Base-by-base conservation (phyloP, 1,139 yeast species). In the Blastobotrys apis region DNA sequence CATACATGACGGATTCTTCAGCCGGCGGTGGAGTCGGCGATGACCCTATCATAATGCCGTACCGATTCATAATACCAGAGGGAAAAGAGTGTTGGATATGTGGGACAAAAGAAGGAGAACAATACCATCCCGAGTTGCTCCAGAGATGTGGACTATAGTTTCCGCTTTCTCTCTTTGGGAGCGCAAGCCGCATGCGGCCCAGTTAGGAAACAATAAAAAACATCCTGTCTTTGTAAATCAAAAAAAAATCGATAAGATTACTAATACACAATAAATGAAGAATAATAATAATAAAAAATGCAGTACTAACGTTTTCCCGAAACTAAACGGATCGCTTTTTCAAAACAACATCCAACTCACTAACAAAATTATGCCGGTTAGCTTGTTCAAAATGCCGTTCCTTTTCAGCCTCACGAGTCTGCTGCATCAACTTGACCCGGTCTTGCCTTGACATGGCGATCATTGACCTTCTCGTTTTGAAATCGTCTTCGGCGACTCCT, bases 281-380 rank as follows among this genome's bases (percentile, higher is more conserved):
- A 35, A 21, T 22, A 21, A 33, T 32, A 35, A 22, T 35, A 15
- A 31, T 22, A 31, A 8, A 13, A 25, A 34, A 20, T 23, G 26
- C 21, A 34, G 21, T 34, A 33, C 12, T 13, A 13, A 12, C 13
- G 9, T 9, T 9, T 12, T 9, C 13, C 9, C 22, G 16, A 16
- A 15, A 32, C 21, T 16, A 26, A 15, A 17, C 10, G 9, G 21
- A 21, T 5, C n/a, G 35, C 32, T 43, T 40, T 35, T 48, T 51
- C 20, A 58, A 46, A 8, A 58, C 63, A 17, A 48, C 49, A 25
- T 56, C 59, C 26, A 58, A 52, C 47, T 58, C 63, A 23, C 45
- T 41, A 26, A 58, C 55, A 41, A 58, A 55, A 41, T 52, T 53
- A 16, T 45, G 43, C n/a, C 50, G 53, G 20, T 36, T 20, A 9